phyloP scores from a whole-genome alignment of 2,329 filamentous ascomycete species.

The Fusarium pseudonygamai region DNA sequence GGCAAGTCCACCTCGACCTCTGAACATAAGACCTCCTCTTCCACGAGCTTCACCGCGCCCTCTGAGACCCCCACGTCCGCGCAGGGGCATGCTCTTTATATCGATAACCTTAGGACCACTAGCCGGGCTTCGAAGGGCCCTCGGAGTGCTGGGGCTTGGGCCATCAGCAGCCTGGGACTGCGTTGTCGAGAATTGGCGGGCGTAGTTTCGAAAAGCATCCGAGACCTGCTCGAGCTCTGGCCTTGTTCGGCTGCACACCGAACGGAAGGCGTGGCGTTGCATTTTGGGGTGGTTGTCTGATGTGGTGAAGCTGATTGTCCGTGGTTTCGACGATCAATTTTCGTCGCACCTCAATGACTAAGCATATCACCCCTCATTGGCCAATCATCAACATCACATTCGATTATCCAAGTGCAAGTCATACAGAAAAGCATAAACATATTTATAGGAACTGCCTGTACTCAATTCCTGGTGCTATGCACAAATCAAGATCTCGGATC shows the following conservation, averaged over 20 bases:
- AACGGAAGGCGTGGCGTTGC: slow-evolving; percentile 52
- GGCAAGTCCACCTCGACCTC: slow-evolving; percentile 24
- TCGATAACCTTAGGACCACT: slow-evolving; percentile 51
- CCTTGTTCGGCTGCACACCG: slow-evolving; percentile 49
- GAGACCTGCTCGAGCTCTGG: slow-evolving; percentile 48
- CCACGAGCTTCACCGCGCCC: slow-evolving; percentile 38
- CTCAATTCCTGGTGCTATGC: slow-evolving; percentile 28
- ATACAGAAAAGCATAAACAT: slow-evolving; percentile 10
- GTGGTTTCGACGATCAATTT: slow-evolving; percentile 35
- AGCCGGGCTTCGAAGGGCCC: slow-evolving; percentile 27
- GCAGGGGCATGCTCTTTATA: slow-evolving; percentile 49
- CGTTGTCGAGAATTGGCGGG: slow-evolving; percentile 53
- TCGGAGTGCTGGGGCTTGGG: slow-evolving; percentile 29
- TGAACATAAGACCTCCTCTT: slow-evolving; percentile 3
- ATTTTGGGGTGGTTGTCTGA: slow-evolving; percentile 44
- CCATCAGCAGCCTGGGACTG: slow-evolving; percentile 47
- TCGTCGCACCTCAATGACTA: slow-evolving; percentile 36
- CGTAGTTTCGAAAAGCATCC: slow-evolving; percentile 46
- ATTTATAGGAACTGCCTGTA: slow-evolving; percentile 35
- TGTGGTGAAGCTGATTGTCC: slow-evolving; percentile 25
- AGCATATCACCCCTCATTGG: slow-evolving; percentile 25
- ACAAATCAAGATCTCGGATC: slow-evolving; percentile 38
- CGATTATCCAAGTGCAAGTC: background rate
- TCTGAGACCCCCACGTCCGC: slow-evolving; percentile 38
- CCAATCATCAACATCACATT: slow-evolving; percentile 25